These are phyloP conservation scores for Gnomoniopsis sp. DNA, from an alignment of 2,329 filamentous ascomycete species.

Conservation along the genomic window DNA sequence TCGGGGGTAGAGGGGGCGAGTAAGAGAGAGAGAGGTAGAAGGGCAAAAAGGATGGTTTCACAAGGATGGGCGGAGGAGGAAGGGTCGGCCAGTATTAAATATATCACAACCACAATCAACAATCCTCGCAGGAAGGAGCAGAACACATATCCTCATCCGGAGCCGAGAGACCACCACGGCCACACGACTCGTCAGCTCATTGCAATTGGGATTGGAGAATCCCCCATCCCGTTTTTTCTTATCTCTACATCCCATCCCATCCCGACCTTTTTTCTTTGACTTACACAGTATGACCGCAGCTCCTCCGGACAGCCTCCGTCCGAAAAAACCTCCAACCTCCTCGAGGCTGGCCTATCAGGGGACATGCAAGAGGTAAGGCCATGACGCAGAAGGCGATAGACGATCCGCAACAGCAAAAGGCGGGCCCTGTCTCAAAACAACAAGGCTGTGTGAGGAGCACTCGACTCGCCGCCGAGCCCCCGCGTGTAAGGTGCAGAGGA, in stretches of 20 bases:
- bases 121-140: neutral
- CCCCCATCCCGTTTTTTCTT: neutral
- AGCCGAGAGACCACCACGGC: neutral
- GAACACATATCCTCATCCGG: neutral
- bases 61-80: neutral
- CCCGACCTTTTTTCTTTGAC: too few relatives aligned
- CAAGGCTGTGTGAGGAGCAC: too few relatives aligned
- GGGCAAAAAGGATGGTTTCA: neutral
- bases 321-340: too few relatives aligned
- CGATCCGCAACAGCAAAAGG: slow-evolving; percentile 1
- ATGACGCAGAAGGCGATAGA: slow-evolving; percentile 12
- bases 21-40: neutral
- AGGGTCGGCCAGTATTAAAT: neutral
- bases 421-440: too few relatives aligned
- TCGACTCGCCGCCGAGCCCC: too few relatives aligned
- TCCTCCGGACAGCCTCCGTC: neutral
- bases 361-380: too few relatives aligned
- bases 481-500: too few relatives aligned
- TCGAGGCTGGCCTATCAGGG: neutral
- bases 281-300: too few relatives aligned
- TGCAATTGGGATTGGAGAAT: too few relatives aligned
- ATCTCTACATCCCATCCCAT: neutral
- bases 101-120: neutral
- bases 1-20: neutral
- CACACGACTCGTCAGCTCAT: neutral